Base-by-base conservation (phyloP, 768 basidiomycete species). In the Tylopilus sp. region DNA sequence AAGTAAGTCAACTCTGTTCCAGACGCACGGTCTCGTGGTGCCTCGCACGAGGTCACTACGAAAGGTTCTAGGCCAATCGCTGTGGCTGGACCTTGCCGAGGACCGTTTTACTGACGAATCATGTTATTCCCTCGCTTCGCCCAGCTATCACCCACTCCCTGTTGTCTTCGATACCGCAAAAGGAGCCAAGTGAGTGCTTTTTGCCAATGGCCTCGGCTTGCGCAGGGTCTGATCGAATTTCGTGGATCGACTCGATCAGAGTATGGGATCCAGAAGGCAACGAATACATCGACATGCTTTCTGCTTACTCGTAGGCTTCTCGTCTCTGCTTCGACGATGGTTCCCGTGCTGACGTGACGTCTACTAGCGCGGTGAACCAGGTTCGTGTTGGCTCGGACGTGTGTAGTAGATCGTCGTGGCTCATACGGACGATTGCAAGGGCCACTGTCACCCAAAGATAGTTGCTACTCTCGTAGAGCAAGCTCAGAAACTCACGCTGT, bases 231-330 rank as follows among this genome's bases (percentile, higher is more conserved):
- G 30, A 43, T 45, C 29, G 36, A 59, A 12, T 43, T n/a, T n/a
- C 17, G 34, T 40, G 44, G 50, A 52, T 54, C 38, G 48, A 50
- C 45, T 47, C 47, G 12, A 34, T 34, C 26, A 83, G 83, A 60
- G 92, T 93, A 68, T 96, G 91, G 89, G 95, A 97, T 67, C 89
- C 88, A 4, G 94, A 96, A 78, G 95, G 94, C 57, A 86, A 82
- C 47, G 89, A 94, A 66, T 99, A 97, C 73, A 93, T 98, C 57
- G 97, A 99, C 66, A 97, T 98, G 91, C 79, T 99, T 19, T 91
- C 92, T 41, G 97, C 97, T 26, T 98, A 98, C 75, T 95, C 92
- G 91, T 95, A 28, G 75, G 87, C 76, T 17, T 53, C 52, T 41
- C 43, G 2, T 11, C 38, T 25, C 49, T 38, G 24, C 44, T 29